Evolutionary conservation across 106 monocot species (phyloP), one percentile per base, ranked within the genome.

Genomic region (Gastrodia elata): DNA sequence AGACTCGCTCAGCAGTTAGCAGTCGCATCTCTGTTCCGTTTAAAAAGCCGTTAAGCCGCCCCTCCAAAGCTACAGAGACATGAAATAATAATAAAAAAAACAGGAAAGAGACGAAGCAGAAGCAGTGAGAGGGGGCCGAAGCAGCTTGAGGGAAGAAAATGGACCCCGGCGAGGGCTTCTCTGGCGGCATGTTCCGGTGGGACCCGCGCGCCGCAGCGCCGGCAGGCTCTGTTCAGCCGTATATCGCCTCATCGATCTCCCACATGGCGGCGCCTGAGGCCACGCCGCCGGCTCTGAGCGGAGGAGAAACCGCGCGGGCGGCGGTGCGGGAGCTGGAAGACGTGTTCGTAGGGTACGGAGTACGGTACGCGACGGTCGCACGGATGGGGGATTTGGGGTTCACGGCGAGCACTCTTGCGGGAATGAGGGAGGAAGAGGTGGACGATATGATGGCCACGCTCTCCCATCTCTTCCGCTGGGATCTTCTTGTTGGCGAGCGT

Each of bases 381-480:
- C 83, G 82, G 69, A 89, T 94, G 0, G 86, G 80, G 7, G 91
- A 94, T 81, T 79, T 94, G 36, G 91, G 94, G 22, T 91, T 94
- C 83, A 91, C 94, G 65, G 79, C 85, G 20, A 83, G 84, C 80
- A 94, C 94, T 24, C 78, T 94, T 68, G 82, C 68, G 22, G 92
- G 87, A 61, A 96, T 96, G 96, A 75, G 82, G 38, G 96, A 96
- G 44, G 87, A 82, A 27, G 96, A 96, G 84, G 77, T 96, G 8
- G 96, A 96, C 61, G 96, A 96, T 81, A 92, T 96, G 96, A 92
- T 96, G 87, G 80, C 87, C 56, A 76, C 96, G 46, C 56, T 96
- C 20, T 69, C 85, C 7, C 92, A 92, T 57, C 77, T 92, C 25
- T 96, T 96, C 85, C 79, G 92, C n/a, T 92, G 92, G 90, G 96